Percentiles rank a stretch among this genome's conserved stretches.
Conservation (phyloP, 257 asterid genomes). For the Catharanthus roseus region DNA sequence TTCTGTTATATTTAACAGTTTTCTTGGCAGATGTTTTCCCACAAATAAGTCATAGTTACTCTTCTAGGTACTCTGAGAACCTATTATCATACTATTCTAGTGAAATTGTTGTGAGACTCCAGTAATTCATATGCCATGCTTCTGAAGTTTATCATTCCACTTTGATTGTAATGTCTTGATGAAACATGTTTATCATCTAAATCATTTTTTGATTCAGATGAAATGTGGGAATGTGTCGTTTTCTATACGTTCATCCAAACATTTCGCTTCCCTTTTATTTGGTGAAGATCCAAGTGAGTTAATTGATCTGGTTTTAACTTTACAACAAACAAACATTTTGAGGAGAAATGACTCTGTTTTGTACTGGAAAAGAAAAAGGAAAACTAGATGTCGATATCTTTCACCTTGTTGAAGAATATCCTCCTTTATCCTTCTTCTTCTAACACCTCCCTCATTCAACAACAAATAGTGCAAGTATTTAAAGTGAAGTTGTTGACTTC, state of each 20-base stretch:
- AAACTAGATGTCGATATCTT: not conserved
- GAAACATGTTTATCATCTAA: not conserved
- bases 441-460: not conserved
- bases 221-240: not conserved
- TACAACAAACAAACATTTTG: not conserved
- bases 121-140: not conserved
- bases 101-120: not conserved
- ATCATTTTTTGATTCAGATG: not conserved
- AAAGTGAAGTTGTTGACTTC: not conserved
- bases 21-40: not conserved
- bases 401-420: not conserved
- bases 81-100: not conserved
- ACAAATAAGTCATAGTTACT: not conserved
- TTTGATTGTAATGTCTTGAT: not conserved
- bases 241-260: not conserved
- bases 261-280: not conserved
- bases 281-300: not conserved
- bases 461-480: not conserved
- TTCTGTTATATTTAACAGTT: not conserved
- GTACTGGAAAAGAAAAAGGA: not conserved
- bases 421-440: not conserved
- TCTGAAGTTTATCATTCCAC: not conserved
- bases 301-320: not conserved
- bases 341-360: not conserved
- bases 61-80: not conserved